A percentile compares a stretch with the other conserved stretches of the same genome.
These are phyloP conservation scores for Didymella pomorum DNA, from an alignment of 2,329 filamentous ascomycete species.

Conservation along the genomic window DNA sequence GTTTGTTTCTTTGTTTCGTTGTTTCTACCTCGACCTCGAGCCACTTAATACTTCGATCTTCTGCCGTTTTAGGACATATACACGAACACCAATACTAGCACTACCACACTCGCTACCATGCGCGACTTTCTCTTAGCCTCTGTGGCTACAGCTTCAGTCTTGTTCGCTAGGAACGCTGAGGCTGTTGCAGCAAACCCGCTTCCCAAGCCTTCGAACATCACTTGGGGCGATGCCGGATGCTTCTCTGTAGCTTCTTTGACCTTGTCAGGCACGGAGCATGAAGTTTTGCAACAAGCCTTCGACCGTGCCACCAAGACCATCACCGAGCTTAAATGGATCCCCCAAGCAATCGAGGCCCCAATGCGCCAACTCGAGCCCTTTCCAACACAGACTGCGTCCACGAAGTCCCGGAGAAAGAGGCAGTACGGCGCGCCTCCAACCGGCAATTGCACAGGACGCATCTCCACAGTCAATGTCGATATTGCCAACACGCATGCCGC, in stretches of 20 bases:
- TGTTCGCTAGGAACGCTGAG: slow-evolving; percentile 49
- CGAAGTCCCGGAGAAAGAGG: slow-evolving; percentile 31
- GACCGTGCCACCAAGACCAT: slow-evolving; percentile 60
- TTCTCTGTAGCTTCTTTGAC: slow-evolving; percentile 53
- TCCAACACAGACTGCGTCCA: slow-evolving; percentile 52
- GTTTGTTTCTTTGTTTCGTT: slow-evolving; percentile 17
- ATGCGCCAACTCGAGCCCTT: slow-evolving; percentile 61
- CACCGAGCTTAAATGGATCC: slow-evolving; percentile 61
- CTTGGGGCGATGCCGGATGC: slow-evolving; percentile 62
- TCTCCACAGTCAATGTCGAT: slow-evolving; percentile 58
- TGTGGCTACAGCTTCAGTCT: slow-evolving; percentile 41
- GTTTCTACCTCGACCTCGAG: slow-evolving; percentile 12
- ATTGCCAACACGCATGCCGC: slow-evolving; percentile 57
- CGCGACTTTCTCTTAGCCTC: slow-evolving; percentile 42
- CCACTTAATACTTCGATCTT: neutral
- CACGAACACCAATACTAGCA: neutral
- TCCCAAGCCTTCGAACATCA: slow-evolving; percentile 62
- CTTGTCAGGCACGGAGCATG: slow-evolving; percentile 50
- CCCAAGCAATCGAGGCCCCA: slow-evolving; percentile 61
- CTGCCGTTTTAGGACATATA: neutral
- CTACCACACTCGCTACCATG: slow-evolving; percentile 30
- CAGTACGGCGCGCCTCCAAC: slow-evolving; percentile 27
- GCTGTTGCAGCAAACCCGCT: slow-evolving; percentile 63
- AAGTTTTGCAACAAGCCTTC: slow-evolving; percentile 57
- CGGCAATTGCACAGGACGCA: slow-evolving; percentile 38